Evolutionary conservation across 768 basidiomycete genomes (phyloP).

Genomic region (Mycena alexandri): DNA sequence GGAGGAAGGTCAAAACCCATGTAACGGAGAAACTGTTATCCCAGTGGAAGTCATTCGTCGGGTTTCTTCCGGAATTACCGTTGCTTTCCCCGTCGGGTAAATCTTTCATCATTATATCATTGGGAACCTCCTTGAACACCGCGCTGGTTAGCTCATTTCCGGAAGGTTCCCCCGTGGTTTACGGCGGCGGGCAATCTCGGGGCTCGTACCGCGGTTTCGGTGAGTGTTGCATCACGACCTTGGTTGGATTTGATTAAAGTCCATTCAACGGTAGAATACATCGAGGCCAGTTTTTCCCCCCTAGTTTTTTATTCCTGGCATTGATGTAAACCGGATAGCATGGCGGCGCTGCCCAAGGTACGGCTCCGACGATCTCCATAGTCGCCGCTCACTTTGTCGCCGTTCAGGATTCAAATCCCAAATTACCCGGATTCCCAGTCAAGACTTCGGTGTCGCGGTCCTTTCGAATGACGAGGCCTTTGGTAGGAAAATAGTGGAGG

Average conservation of each 20-base stretch:
- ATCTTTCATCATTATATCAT: background rate
- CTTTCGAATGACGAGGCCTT: conserved; percentile 43
- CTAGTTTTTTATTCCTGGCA: background rate
- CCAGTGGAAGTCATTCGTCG: conserved; percentile 32
- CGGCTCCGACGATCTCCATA: background rate
- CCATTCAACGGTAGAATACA: no score
- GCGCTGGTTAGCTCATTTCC: conserved; percentile 28
- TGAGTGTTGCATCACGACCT: no score
- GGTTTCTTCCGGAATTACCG: conserved; percentile 36
- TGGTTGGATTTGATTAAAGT: no score
- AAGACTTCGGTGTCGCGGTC: conserved; percentile 45
- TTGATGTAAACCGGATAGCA: conserved; percentile 2
- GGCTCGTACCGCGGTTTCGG: conserved; percentile 38
- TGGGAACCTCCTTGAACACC: background rate
- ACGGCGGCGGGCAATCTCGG: conserved; percentile 40
- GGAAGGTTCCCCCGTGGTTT: conserved; percentile 41
- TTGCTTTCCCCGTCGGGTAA: conserved; percentile 32
- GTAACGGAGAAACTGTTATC: conserved; percentile 31
- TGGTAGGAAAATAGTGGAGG: conserved; percentile 34
- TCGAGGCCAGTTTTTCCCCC: conserved; percentile 12
- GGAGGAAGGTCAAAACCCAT: conserved; percentile 33
- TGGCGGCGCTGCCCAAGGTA: background rate
- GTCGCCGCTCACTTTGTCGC: no score
- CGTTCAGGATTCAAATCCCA: conserved; percentile 36
- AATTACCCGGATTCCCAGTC: conserved; percentile 40